Evolutionary conservation across 202 grass and related monocot species (phyloP), one percentile per base, ranked within the genome.

Genomic region (Dendrocalamus latiflorus): DNA sequence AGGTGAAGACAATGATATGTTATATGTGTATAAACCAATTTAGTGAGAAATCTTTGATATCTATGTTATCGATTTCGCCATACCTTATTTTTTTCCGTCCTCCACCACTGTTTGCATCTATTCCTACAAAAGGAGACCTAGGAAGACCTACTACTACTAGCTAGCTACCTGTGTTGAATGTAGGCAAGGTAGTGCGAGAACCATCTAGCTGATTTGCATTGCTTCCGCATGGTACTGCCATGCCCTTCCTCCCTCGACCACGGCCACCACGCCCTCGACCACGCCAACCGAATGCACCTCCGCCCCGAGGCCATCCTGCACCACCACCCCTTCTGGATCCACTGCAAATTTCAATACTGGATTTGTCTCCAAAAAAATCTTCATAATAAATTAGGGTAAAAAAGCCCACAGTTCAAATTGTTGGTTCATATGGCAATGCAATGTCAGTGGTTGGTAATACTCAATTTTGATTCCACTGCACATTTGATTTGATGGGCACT

Each of bases 181-280:
- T 20, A 70, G 20, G 48, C 14, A 68, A 66, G 6, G 12, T 6
- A 45, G 30, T 25, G 16, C 8, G 30, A 15, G 9, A 62, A 42
- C 36, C 50, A 83, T 84, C 81, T 88, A 92, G 75, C 82, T 92
- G 53, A 69, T 86, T 72, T 92, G 70, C 74, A 85, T 91, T 51
- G 77, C 44, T 30, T 68, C 45, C 1, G 84, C 33, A 51, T 85
- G 89, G 84, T 94, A 94, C 77, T 70, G 70, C 54, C 60, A 60
- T 55, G 77, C 8, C 70, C 74, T 77, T 68, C 50, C 38, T 83
- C 15, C 74, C 86, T 42, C 22, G 73, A 7, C 88, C 88, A 90
- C 28, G 83, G 25, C 69, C 77, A 16, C 65, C 59, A 2, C 43
- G 25, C 45, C 79, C 79, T 9, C 42, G 33, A 4, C 78, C 83